phyloP scores from a whole-genome alignment of 768 basidiomycete genomes.

The Mycena kentingensis region DNA sequence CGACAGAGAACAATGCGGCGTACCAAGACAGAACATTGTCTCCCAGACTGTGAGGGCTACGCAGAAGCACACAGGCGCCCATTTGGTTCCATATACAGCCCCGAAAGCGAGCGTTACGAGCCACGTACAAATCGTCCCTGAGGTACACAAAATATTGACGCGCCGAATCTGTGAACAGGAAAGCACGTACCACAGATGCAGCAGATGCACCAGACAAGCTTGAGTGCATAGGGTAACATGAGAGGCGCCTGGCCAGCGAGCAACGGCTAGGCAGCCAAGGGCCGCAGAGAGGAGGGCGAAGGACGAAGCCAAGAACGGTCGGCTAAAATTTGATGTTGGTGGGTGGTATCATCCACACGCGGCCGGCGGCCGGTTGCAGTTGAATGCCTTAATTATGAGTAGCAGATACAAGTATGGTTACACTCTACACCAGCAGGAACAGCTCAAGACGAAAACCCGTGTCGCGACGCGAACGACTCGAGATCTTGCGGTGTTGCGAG shows the following conservation, averaged over 20 bases:
- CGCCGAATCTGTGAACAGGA: neutral
- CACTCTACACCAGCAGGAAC: no score
- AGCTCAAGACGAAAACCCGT: constrained; percentile 41
- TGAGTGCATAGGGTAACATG: constrained; percentile 20
- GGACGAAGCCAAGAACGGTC: no score
- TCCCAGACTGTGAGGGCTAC: constrained; percentile 6
- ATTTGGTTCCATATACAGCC: no score
- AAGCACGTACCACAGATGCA: neutral
- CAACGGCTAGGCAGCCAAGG: constrained; percentile 6
- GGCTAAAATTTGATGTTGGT: no score
- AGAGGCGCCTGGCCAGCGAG: constrained; percentile 8
- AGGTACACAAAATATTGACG: neutral
- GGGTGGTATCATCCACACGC: no score
- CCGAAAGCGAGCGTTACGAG: no score
- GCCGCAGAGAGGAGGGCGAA: no score
- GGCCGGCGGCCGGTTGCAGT: no score
- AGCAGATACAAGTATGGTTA: no score
- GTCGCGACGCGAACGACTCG: constrained; percentile 58
- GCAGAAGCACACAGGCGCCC: no score
- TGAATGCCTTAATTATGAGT: no score
- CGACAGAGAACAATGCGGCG: neutral
- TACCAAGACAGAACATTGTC: constrained; percentile 4
- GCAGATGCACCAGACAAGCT: constrained; percentile 15
- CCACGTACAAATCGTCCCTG: constrained; percentile 12
- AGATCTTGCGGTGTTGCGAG: constrained; percentile 80